Base-by-base conservation (phyloP, 169 alveolate species). In the Eimeria tenella region DNA sequence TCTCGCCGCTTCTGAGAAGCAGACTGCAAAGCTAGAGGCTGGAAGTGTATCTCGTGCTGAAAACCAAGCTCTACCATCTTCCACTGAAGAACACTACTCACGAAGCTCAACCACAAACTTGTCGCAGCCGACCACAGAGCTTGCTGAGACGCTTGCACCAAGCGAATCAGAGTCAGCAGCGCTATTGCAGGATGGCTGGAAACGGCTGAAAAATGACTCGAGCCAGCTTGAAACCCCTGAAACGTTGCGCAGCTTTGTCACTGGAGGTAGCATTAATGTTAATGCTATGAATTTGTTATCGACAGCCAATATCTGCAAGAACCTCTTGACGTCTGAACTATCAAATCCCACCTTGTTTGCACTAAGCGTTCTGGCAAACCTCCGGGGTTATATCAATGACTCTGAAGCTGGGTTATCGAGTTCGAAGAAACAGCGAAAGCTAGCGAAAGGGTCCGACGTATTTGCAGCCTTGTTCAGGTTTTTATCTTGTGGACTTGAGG, bases 331-430 rank as follows among this genome's bases (percentile, higher is more conserved):
- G 7, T 60, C 82, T 19, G 81, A 63, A 5, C 4, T 84, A n/a
- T 60, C 65, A 49, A 84, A 84, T 9, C 92, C 92, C 60, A 19
- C 56, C 62, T 49, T 84, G 19, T 63, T 84, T n/a, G 60, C 82
- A 3, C 31, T 23, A 23, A n/a, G 9, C 75, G 60, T 84, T 58
- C 53, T 84, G 9, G 21, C 77, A 5, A 63, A 62, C 62, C 4
- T 84, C 53, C 92, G 92, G 11, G 92, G 92, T 50, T 84, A 84
- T 63, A 49, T 84, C 6, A 84, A 42, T 52, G 92, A 84, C 60
- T 25, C 92, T 7, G 92, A 79, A 8, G 92, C 92, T 7, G 92
- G 92, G 68, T 53, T 84, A 10, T 81, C 60, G 63, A 84, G 25
- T 73, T 7, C 92, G 19, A 73, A 63, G 49, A 31, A 31, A 49